These are phyloP conservation scores for Spatholobus suberectus DNA, from an alignment of 306 rosid species.

Conservation along the genomic window DNA sequence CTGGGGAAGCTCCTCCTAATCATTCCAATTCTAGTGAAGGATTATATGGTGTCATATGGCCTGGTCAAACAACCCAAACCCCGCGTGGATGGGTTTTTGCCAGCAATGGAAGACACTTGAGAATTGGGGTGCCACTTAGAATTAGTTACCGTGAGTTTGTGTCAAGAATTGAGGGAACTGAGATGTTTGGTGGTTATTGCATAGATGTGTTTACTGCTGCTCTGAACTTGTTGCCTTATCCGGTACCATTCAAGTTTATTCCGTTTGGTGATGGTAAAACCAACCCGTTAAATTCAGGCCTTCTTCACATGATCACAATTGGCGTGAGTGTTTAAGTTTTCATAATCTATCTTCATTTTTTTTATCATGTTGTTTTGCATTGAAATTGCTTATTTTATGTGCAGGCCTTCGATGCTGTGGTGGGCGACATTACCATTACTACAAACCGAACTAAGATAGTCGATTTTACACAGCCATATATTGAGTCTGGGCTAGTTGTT, in stretches of 20 bases:
- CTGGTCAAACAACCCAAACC: conserved; percentile 61
- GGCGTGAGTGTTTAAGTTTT: conserved; percentile 60
- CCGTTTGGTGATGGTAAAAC: conserved; percentile 71
- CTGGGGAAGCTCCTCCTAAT: conserved; percentile 44
- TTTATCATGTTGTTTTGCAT: background rate
- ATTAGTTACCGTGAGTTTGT: conserved; percentile 63
- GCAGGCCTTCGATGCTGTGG: conserved; percentile 70
- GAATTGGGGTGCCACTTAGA: conserved; percentile 67
- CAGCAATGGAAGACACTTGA: conserved; percentile 64
- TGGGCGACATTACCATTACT: conserved; percentile 79
- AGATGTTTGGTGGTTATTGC: conserved; percentile 67
- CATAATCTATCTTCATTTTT: background rate
- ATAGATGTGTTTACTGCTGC: conserved; percentile 82
- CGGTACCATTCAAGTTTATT: conserved; percentile 56
- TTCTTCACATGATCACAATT: conserved; percentile 57
- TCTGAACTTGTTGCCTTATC: conserved; percentile 65
- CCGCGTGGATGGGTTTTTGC: conserved; percentile 91
- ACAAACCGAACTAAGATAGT: conserved; percentile 74
- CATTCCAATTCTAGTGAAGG: conserved; percentile 48
- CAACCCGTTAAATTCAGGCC: conserved; percentile 59
- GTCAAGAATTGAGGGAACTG: conserved; percentile 53
- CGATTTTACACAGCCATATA: conserved; percentile 84
- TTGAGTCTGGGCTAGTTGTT: conserved; percentile 81
- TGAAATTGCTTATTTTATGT: conserved; percentile 14
- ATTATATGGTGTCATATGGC: conserved; percentile 64